Percentiles rank a stretch among this genome's conserved stretches.
Evolutionary conservation across 2,329 filamentous ascomycete genomes (phyloP).

Genomic region (Xylariaceae sp.): DNA sequence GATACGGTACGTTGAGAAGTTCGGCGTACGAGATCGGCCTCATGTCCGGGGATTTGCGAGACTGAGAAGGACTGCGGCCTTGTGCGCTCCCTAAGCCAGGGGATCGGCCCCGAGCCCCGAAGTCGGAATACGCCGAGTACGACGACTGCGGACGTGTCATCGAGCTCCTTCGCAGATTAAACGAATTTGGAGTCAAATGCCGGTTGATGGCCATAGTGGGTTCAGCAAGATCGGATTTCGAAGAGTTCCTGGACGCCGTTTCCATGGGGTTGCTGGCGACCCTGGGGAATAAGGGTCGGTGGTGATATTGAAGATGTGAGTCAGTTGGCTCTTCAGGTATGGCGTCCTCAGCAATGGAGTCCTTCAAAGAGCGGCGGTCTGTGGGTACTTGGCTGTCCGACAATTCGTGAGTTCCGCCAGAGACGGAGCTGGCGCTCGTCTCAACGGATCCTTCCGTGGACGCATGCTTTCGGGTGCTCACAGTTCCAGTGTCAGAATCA

Average conservation of each 20-base stretch:
- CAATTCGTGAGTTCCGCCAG: slow-evolving; percentile 38
- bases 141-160: slow-evolving; percentile 65
- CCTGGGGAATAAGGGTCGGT: slow-evolving; percentile 37
- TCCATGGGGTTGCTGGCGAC: slow-evolving; percentile 36
- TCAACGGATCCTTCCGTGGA: slow-evolving; percentile 46
- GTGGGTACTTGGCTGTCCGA: slow-evolving; percentile 32
- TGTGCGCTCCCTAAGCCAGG: slow-evolving; percentile 35
- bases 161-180: slow-evolving; percentile 47
- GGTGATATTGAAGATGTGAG: slow-evolving; percentile 56
- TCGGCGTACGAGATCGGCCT: slow-evolving; percentile 50
- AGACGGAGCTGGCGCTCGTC: slow-evolving; percentile 50
- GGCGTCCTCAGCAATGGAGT: slow-evolving; percentile 41
- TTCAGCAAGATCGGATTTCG: slow-evolving; percentile 46
- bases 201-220: slow-evolving; percentile 46
- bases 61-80: slow-evolving; percentile 42
- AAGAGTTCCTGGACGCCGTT: slow-evolving; percentile 34
- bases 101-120: slow-evolving; percentile 55
- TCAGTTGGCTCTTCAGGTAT: slow-evolving; percentile 36
- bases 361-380: slow-evolving; percentile 40
- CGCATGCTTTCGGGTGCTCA: slow-evolving; percentile 40
- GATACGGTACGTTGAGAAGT: slow-evolving; percentile 64
- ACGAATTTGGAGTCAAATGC: slow-evolving; percentile 53
- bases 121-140: slow-evolving; percentile 68
- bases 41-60: slow-evolving; percentile 48
- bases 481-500: slow-evolving; percentile 45